Evolutionary conservation across 345 rosid genomes (phyloP).

Genomic region (Hevea brasiliensis): DNA sequence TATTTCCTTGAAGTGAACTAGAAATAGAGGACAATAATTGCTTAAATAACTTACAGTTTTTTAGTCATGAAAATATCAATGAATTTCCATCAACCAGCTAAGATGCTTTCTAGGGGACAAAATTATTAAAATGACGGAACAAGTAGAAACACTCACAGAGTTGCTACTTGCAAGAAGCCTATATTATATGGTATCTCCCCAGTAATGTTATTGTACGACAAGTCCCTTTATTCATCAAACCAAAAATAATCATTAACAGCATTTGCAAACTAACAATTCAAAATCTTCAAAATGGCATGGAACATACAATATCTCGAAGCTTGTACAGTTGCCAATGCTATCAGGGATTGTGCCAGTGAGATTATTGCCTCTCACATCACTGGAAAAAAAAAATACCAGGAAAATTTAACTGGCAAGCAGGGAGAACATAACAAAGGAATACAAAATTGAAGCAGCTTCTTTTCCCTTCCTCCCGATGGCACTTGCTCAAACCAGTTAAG

Average conservation of each 20-base stretch:
- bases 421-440: neutral
- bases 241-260: neutral
- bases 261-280: neutral
- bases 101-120: neutral
- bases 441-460: neutral
- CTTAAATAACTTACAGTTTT: neutral
- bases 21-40: neutral
- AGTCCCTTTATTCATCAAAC: conserved; percentile 47
- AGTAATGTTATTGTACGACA: conserved; percentile 76
- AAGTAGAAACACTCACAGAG: conserved; percentile 56
- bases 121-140: neutral
- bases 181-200: conserved; percentile 95
- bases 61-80: neutral
- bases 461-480: too few species aligned
- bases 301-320: conserved; percentile 87
- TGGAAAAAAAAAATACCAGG: conserved; percentile 22
- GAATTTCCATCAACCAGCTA: too few species aligned
- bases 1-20: conserved; percentile 94
- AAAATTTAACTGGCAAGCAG: neutral
- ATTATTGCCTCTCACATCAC: conserved; percentile 95
- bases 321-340: conserved; percentile 95
- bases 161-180: conserved; percentile 97
- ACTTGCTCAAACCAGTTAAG: neutral
- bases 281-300: too few species aligned
- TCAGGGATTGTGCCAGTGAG: conserved; percentile 77